Percentiles rank a stretch among this genome's conserved stretches.
Evolutionary conservation across 495 filamentous ascomycete genomes (phyloP).

Genomic region (Parachaetomium inaequale): DNA sequence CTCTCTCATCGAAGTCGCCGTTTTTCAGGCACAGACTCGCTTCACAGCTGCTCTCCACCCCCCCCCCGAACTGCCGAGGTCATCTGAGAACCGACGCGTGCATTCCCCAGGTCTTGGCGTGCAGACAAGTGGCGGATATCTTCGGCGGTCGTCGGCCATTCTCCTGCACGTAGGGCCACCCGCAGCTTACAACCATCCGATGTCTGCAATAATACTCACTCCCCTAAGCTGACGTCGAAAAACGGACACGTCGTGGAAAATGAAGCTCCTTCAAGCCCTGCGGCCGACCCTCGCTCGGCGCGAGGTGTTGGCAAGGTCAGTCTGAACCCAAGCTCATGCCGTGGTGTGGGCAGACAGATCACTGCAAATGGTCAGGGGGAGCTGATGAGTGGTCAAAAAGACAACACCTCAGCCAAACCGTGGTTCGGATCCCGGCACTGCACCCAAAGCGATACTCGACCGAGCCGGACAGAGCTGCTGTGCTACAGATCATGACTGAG

Average conservation of each 20-base stretch:
- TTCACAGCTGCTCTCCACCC: neutral
- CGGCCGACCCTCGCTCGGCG: neutral
- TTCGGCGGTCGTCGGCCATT: neutral
- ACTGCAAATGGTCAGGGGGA: neutral
- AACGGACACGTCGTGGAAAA: neutral
- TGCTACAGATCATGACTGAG: no score
- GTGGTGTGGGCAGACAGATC: neutral
- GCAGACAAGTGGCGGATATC: neutral
- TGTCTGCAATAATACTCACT: neutral
- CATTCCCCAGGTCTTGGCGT: slow-evolving; percentile 10
- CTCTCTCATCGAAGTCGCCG: neutral
- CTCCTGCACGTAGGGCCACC: neutral
- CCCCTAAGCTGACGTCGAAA: neutral
- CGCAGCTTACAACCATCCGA: neutral
- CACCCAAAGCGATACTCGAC: neutral
- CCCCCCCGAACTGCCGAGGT: slow-evolving; percentile 7
- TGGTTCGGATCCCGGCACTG: neutral
- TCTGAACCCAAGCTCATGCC: neutral
- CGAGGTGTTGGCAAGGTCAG: slow-evolving; percentile 1
- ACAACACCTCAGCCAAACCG: neutral
- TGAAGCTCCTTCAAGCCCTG: neutral
- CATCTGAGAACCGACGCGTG: neutral
- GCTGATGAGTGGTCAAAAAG: neutral
- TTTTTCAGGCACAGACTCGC: neutral
- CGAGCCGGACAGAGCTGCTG: no score